Evolutionary conservation across 1,284 basidiomycete genomes (phyloP), one percentile per base, ranked within the genome.

Genomic region (Agroathelia rolfsii): DNA sequence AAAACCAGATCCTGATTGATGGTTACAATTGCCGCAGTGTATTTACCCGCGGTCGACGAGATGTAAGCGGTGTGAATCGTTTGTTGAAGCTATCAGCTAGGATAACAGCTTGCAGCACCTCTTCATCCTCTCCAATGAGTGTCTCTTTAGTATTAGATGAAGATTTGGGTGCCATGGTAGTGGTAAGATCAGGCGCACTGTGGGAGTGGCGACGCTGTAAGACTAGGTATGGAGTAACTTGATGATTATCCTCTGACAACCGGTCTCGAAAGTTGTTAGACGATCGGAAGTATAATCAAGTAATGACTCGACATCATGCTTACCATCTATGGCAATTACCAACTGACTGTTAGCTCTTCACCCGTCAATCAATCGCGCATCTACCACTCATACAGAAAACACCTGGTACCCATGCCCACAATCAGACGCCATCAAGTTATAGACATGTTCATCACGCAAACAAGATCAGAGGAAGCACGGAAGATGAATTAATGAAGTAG

Each of bases 71-170:
- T 41, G 83, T 72, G 52, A 95, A 93, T 39, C 89, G 76, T 47
- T 82, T 83, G 63, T 93, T 92, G 65, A 93, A 96, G 47, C 86
- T 92, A 58, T 96, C 92, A 9, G 93, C 90, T 26, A 96, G 76
- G 32, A 96, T 76, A 37, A 96, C 85, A 21, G 92, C 92, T 50
- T 94, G 90, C 3, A 96, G 61, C 18, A 84, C 72, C 26, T 89
- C 78, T 40, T 87, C 83, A 26, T 89, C 81, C 13, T 74, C 71
- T 30, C 64, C 66, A 12, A 69, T 62, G 7, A 76, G 51, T 37
- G 75, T 77, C 42, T 80, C 77, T 47, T 78, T 80, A 17, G 61
- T 62, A 25, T 56, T 47, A 20, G 48, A 45, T 20, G 61, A 58
- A n/a, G 59, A 53, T 55, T 82, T 84, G 13, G 78, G 70, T 3